Conservation (phyloP, 306 rosid species). For the Vachellia collinsii region DNA sequence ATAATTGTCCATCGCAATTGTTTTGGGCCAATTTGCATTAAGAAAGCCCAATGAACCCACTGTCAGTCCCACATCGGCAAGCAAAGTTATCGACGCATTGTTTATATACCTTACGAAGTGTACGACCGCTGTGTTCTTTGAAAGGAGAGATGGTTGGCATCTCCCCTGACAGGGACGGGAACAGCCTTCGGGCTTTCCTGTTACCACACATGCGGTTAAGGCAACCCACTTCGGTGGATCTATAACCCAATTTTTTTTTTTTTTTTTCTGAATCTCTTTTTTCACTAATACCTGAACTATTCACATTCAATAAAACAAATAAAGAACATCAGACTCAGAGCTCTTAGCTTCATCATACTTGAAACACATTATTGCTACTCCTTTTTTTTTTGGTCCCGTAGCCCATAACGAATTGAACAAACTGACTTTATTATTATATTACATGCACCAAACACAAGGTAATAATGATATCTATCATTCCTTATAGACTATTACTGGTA, state of each 20-base stretch:
- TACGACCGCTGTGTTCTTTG: accelerated
- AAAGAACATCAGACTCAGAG: background rate
- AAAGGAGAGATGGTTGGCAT: slow-evolving; percentile 42
- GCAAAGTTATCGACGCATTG: accelerated
- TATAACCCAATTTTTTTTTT: slow-evolving; percentile 5
- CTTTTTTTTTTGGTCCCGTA: background rate
- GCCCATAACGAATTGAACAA: no score
- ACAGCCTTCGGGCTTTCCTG: slow-evolving; percentile 22
- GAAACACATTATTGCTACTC: background rate
- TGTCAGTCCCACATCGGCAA: slow-evolving; percentile 7
- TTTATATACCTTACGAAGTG: accelerated
- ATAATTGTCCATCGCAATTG: background rate
- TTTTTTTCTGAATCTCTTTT: no score
- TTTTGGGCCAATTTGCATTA: background rate
- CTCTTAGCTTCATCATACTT: background rate
- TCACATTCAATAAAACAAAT: background rate
- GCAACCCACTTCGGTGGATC: slow-evolving; percentile 24
- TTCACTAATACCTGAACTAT: no score
- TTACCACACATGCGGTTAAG: slow-evolving; percentile 26
- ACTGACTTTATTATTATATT: background rate
- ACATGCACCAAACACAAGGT: background rate
- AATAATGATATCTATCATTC: background rate
- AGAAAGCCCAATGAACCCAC: background rate
- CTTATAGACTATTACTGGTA: background rate
- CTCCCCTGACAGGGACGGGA: slow-evolving; percentile 35